These are phyloP conservation scores for Verticillium zaregamsianum DNA, from an alignment of 2,329 filamentous ascomycete genomes.

Conservation along the genomic window DNA sequence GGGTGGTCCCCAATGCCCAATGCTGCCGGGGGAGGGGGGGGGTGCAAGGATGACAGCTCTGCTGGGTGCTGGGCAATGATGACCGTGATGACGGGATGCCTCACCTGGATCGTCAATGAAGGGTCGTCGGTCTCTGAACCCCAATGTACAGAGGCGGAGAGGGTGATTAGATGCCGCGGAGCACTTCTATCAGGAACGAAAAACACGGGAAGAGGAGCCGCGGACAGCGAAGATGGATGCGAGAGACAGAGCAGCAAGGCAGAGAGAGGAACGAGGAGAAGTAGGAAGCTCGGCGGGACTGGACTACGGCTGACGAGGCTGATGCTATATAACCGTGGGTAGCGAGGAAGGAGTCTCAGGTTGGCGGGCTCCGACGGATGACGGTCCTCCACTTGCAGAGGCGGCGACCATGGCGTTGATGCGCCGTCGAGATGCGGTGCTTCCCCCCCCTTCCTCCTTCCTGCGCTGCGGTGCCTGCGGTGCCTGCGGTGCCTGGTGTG, in stretches of 20 bases:
- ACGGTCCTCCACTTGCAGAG: neutral
- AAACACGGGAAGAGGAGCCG: neutral
- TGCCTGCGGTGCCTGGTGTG: neutral
- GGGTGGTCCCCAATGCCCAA: neutral
- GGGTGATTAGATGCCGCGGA: neutral
- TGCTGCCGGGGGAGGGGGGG: neutral
- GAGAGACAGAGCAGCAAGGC: neutral
- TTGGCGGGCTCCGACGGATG: neutral
- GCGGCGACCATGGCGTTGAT: neutral
- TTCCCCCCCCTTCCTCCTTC: neutral
- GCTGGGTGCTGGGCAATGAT: neutral
- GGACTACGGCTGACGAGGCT: neutral
- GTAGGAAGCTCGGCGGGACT: neutral
- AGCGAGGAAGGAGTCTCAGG: neutral
- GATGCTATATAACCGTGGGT: neutral
- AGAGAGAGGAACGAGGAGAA: neutral
- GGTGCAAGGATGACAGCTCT: neutral
- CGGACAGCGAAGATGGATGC: neutral
- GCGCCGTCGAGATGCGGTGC: neutral
- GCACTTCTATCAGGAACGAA: neutral
- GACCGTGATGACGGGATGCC: neutral
- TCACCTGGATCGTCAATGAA: neutral
- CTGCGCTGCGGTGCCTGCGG: neutral
- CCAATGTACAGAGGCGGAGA: neutral
- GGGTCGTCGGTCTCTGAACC: neutral